Base-by-base conservation (phyloP, 768 basidiomycete genomes). In the Lanmaoa rubissima region DNA sequence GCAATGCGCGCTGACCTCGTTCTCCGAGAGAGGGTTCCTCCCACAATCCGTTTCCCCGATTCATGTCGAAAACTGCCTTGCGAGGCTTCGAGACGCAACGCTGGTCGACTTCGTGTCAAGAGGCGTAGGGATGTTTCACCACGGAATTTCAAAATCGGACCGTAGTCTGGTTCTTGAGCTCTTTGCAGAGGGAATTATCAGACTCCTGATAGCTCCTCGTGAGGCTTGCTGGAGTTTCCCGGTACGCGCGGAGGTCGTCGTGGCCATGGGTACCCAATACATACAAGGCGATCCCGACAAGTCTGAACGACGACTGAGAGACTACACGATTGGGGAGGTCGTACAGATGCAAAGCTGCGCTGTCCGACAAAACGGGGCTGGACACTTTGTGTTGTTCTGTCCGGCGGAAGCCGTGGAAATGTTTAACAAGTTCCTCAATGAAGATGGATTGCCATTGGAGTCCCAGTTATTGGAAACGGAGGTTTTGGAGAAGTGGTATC, bases 201-300 rank as follows among this genome's bases (percentile, higher is more conserved):
- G 86, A 8, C 88, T 94, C 13, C 76, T 99, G 28, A 76, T 98
- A 58, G 87, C 85, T 0, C 87, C 95, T 4, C 83, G 87, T 38
- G 92, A 95, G 41, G 79, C 86, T 14, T 92, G 90, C 68, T 96
- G 94, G 94, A 85, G 82, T 31, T 69, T 98, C n/a, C 94, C 95
- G 19, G 83, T 94, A 17, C 83, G 86, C 51, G 92, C 91, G 1
- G 79, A 82, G 8, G 82, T 82, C 7, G 95, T 98, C 16, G 77
- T 98, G 38, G 87, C 93, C 44, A 88, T 98, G 88, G 90, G 93
- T 17, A 92, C 95, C 4, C 97, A 99, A 70, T 96, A 92, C 70
- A 70, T 86, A 26, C 76, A 82, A 53, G 62, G 78, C 8, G 75
- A 78, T 40, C 71, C 69, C 38, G 77, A 75, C 52, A 78, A 74